Evolutionary conservation across 2,329 filamentous ascomycete genomes (phyloP).

Genomic region (Aspergillus ochraceus): DNA sequence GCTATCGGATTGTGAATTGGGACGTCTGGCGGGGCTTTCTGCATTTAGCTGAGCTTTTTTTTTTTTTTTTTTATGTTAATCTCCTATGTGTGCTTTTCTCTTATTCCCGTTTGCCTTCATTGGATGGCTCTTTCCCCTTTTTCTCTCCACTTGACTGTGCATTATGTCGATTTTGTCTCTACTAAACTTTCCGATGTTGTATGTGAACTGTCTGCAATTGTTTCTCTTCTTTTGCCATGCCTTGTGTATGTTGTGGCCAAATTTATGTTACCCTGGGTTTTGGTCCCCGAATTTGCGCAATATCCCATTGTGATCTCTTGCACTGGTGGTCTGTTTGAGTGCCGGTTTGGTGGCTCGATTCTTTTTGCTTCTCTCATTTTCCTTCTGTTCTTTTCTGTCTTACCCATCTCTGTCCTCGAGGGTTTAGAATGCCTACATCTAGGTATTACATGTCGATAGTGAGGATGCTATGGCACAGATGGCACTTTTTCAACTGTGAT

Average conservation of each 20-base stretch:
- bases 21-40: conserved; percentile 22
- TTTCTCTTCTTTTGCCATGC: conserved; percentile 15
- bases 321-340: conserved; percentile 8
- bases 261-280: conserved; percentile 24
- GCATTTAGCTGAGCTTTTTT: conserved; percentile 21
- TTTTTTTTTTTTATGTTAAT: conserved; percentile 3
- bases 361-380: conserved; percentile 8
- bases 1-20: conserved; percentile 19
- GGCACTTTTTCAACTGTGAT: background rate
- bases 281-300: conserved; percentile 23
- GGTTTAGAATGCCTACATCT: background rate
- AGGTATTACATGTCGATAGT: background rate
- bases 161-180: conserved; percentile 16
- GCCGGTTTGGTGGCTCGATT: conserved; percentile 17
- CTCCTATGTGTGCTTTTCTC: conserved; percentile 5
- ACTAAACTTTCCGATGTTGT: conserved; percentile 16
- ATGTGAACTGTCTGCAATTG: conserved; percentile 22
- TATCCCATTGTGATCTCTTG: conserved; percentile 15
- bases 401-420: background rate
- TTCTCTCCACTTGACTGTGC: conserved; percentile 11
- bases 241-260: conserved; percentile 15
- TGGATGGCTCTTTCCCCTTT: background rate
- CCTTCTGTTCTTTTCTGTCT: conserved; percentile 2
- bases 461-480: background rate
- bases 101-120: background rate